Base-by-base conservation (phyloP, 768 basidiomycete species). In the Psilocybe cyanescens region DNA sequence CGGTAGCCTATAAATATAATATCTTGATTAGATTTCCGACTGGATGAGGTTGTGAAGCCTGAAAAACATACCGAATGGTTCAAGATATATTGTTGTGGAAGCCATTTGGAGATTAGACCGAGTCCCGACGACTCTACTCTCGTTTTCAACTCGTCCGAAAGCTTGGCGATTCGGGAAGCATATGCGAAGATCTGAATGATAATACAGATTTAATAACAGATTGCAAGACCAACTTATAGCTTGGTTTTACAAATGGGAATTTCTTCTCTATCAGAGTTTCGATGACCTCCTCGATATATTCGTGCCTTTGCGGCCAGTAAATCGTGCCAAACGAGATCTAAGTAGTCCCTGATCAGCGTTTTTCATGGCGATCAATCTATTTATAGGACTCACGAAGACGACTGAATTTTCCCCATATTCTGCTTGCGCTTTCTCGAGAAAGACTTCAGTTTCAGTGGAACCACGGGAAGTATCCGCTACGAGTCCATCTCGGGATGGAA, bases 261-360 rank as follows among this genome's bases (percentile, higher is more conserved):
- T 62, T 46, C 49, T 53, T 62, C 11, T 62, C 60, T 7, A 65
- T 57, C 14, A 65, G 28, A 7, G 31, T 53, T 3, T 59, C 47
- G 24, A 65, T 47, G 17, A 62, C 39, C 33, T 65, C 64, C 31
- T 65, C 64, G 35, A 65, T 24, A 41, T 65, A 65, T 41, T 61
- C 60, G 7, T 45, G 55, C 2, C 17, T 39, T 8, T 28, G 14
- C 6, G 64, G 64, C 58, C 61, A 65, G 37, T 57, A 57, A 31
- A 19, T 14, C 3, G 41, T 44, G 4, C 41, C 41, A n/a, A 44
- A 44, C 8, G 41, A 44, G n/a, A 44, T 44, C 41, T 44, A 44
- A 44, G 14, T 12, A 16, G 41, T 14, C 41, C 8, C 41, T 44
- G 41, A 9, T 11, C 8, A 44, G 41, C 41, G 9, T 5, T 44